Base-by-base conservation (phyloP, 2,329 filamentous ascomycete species). In the Dactylellina leptospora region DNA sequence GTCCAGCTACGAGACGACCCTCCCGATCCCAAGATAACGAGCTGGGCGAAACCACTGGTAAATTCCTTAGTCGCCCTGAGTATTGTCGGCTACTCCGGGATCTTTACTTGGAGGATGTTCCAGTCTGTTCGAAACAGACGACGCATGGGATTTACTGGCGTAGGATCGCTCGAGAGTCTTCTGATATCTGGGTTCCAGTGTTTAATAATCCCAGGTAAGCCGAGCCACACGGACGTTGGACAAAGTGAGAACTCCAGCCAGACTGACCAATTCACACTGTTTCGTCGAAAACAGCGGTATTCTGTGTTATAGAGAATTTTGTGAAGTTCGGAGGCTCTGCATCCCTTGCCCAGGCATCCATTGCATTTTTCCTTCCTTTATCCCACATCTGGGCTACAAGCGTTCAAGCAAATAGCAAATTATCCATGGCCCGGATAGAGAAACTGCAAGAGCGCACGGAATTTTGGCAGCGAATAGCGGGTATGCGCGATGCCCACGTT, bases 281-380 rank as follows among this genome's bases (percentile, higher is more conserved):
- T 36, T 3, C 33, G 23, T 56, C n/a, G n/a, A n/a, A n/a, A n/a
- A n/a, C n/a, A 89, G 87, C 85, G 22, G 81, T 88, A 73, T 87
- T 90, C 78, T 84, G 85, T 0, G 81, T 85, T 50, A 76, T 88
- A 16, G 83, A 87, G 74, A 88, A 85, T 78, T 79, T 80, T 64
- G 75, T 82, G 20, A 69, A 77, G 2, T 81, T 85, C 55, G 83
- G 84, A 2, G 84, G 87, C 74, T 80, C 89, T 28, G 81, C 82
- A 61, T 82, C 83, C 51, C 81, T 85, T 69, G 81, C 85, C 59
- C 79, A 87, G 6, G 87, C 86, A 13, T 79, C 86, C 18, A 84
- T 88, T 33, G 84, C 84, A 64, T 82, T 89, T 70, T 86, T 86
- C 73, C 83, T 90, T 13, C 88, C 88, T 0, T 81, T 90, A 9